Conservation (phyloP, 164 flowering plant species). For the Dillenia turbinata region DNA sequence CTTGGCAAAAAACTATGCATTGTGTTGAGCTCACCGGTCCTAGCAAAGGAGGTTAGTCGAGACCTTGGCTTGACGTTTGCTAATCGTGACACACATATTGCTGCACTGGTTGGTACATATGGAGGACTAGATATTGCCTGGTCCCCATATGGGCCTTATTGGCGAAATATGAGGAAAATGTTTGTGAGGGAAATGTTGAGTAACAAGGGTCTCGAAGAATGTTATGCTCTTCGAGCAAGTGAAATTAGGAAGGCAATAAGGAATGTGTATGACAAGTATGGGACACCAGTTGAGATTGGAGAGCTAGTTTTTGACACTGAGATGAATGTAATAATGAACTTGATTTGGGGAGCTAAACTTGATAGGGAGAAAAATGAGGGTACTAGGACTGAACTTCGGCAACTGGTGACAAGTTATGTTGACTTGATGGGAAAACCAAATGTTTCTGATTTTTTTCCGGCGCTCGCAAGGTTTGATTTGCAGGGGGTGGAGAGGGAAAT, state of each 20-base stretch:
- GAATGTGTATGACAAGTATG: slow-evolving; percentile 9
- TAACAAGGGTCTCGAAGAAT: slow-evolving; percentile 6
- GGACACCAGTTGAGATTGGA: slow-evolving; percentile 11
- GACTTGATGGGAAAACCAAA: slow-evolving; percentile 12
- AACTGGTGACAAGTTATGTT: no score
- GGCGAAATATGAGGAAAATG: slow-evolving; percentile 12
- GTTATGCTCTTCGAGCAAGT: slow-evolving; percentile 5
- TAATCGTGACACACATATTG: slow-evolving; percentile 4
- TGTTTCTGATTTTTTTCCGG: slow-evolving; percentile 25
- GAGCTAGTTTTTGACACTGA: neutral
- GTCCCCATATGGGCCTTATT: slow-evolving; percentile 2
- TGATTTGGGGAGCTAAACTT: slow-evolving; percentile 25
- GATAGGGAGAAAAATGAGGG: slow-evolving; percentile 5
- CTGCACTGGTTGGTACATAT: neutral
- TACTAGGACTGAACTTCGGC: no score
- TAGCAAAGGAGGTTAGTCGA: slow-evolving; percentile 5
- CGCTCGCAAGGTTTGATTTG: slow-evolving; percentile 23
- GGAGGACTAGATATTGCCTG: slow-evolving; percentile 14
- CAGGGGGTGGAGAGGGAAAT: slow-evolving; percentile 21
- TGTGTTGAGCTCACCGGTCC: slow-evolving; percentile 15
- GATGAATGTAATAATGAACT: slow-evolving; percentile 1
- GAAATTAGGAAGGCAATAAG: slow-evolving; percentile 10
- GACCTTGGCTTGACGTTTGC: slow-evolving; percentile 15
- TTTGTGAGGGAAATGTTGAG: slow-evolving; percentile 12
- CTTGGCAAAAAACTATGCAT: slow-evolving; percentile 22